Base-by-base conservation (phyloP, 2,329 filamentous ascomycete species). In the Paecilomyces formosus region DNA sequence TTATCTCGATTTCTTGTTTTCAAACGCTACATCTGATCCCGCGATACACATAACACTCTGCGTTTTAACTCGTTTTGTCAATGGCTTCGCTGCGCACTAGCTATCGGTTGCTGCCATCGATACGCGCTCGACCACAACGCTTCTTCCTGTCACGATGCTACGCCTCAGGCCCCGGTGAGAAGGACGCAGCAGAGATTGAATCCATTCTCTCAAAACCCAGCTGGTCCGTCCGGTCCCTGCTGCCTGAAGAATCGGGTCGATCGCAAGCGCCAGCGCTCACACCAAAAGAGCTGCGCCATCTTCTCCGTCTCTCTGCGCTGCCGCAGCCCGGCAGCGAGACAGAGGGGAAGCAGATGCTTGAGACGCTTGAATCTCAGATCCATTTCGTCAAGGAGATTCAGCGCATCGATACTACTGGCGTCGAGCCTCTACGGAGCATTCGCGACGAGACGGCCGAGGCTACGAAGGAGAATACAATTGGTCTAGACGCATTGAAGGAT, bases 301-400 rank as follows among this genome's bases (percentile, higher is more conserved):
- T 97, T 9, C 86, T 97, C 35, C 89, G 90, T 18, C 86, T 97
- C 45, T 96, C 92, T 3, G 92, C 93, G 13, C 86, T 99, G 0
- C 92, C 93, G 0, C 81, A 82, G 1, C 92, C 93, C 0, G 75
- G 80, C 18, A 80, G 80, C 1, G 63, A 77, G 1, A 79, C 79
- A 55, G 87, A 92, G 65, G 88, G 96, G 71, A 67, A 78, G 0
- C 75, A 80, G 26, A 90, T 96, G 84, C 81, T 96, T 3, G 70
- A 82, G 22, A 92, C 88, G 1, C 81, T 99, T 1, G 82, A 87
- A 56, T 85, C 88, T 31, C 94, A 99, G 70, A 83, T 99, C 0
- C 88, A 89, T 68, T 99, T 99, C 69, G 92, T 97, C n/a, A 86
- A 85, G 61, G 85, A 91, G 62, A 86, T 97, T 21, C 92, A 96